Conservation (phyloP, 768 basidiomycete genomes). For the Russula earlei region DNA sequence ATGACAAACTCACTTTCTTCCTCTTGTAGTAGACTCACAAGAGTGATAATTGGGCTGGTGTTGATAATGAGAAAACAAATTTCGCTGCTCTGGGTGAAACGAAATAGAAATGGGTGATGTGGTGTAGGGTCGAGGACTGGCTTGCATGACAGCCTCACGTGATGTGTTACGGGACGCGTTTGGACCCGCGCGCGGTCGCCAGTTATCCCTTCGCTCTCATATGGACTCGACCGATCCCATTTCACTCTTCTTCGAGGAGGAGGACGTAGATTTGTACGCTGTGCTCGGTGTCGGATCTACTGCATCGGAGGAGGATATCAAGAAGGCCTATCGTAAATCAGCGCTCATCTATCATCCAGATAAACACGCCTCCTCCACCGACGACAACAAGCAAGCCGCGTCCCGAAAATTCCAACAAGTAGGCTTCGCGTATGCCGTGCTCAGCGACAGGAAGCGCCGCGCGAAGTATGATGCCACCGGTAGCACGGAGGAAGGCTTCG, state of each 20-base stretch:
- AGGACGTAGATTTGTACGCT: slow-evolving; percentile 72
- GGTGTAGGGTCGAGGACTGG: no score
- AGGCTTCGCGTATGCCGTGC: slow-evolving; percentile 87
- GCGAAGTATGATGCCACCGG: slow-evolving; percentile 81
- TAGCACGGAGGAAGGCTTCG: slow-evolving; percentile 70
- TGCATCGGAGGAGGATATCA: slow-evolving; percentile 59
- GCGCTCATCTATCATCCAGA: slow-evolving; percentile 86
- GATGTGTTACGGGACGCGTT: neutral
- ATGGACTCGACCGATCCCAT: slow-evolving; percentile 52
- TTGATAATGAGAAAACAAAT: no score
- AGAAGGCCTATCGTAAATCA: slow-evolving; percentile 74
- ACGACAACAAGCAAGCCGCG: slow-evolving; percentile 54
- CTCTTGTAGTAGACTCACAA: no score
- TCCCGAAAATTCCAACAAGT: slow-evolving; percentile 84
- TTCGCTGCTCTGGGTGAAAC: no score
- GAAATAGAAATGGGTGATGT: no score
- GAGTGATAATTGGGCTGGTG: no score
- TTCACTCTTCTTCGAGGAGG: slow-evolving; percentile 64
- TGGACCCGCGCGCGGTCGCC: neutral
- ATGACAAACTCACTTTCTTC: no score
- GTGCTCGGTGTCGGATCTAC: slow-evolving; percentile 49
- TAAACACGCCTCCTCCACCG: slow-evolving; percentile 60
- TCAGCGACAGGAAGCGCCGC: slow-evolving; percentile 69
- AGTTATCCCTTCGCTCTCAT: neutral
- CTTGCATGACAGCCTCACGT: no score